These are phyloP conservation scores for Bipolaris bicolor DNA, from an alignment of 2,329 filamentous ascomycete species.

Conservation along the genomic window DNA sequence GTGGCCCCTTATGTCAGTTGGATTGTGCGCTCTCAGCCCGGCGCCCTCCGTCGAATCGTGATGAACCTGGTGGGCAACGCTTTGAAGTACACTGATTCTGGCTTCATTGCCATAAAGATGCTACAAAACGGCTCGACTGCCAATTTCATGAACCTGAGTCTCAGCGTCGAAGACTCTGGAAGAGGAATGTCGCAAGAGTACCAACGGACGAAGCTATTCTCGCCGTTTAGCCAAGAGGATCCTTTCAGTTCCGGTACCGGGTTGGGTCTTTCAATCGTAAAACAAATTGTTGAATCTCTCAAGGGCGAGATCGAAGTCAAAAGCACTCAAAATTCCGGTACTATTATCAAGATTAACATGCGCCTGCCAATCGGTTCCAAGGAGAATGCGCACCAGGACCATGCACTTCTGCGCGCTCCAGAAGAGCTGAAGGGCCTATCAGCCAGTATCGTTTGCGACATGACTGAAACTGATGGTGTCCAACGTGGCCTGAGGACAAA, in stretches of 20 bases:
- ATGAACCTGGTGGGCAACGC: conserved; percentile 48
- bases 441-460: conserved; percentile 32
- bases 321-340: conserved; percentile 37
- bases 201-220: conserved; percentile 39
- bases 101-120: conserved; percentile 39
- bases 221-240: conserved; percentile 47
- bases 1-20: conserved; percentile 39
- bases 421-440: conserved; percentile 25
- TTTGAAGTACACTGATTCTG: conserved; percentile 44
- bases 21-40: conserved; percentile 39
- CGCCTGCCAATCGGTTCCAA: conserved; percentile 26
- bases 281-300: conserved; percentile 43
- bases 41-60: conserved; percentile 42
- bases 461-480: conserved; percentile 26
- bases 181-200: conserved; percentile 46
- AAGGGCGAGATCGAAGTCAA: conserved; percentile 42
- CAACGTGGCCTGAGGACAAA: conserved; percentile 34
- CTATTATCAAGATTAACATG: conserved; percentile 33
- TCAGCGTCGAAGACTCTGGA: conserved; percentile 49
- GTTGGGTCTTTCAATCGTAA: conserved; percentile 45
- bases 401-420: conserved; percentile 22
- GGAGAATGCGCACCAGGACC: conserved; percentile 19
- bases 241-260: conserved; percentile 43
- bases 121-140: conserved; percentile 20
- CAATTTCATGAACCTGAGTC: conserved; percentile 27